Percentiles rank a stretch among this genome's conserved stretches.
phyloP scores from a whole-genome alignment of 352 stramenopile species.

The Peronospora farinosa region DNA sequence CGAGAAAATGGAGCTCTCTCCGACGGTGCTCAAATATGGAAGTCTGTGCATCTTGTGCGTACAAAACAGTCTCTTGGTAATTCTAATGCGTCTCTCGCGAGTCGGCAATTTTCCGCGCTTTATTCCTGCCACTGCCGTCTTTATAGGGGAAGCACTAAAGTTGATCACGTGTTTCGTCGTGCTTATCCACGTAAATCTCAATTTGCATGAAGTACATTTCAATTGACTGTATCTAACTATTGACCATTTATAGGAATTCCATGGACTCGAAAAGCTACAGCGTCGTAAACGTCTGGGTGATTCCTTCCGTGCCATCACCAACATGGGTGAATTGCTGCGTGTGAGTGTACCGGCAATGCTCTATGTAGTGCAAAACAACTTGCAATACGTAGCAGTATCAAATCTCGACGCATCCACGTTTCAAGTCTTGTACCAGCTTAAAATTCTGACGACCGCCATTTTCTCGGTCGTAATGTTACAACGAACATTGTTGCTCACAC shows the following conservation, averaged over 20 bases:
- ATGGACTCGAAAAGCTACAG: conserved; percentile 19
- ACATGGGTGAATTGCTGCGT: conserved; percentile 53
- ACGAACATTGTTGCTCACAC: conserved; percentile 58
- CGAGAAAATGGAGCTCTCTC: conserved; percentile 9
- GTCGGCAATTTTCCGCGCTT: conserved; percentile 65
- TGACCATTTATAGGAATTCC: conserved; percentile 23
- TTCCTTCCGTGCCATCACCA: conserved; percentile 46
- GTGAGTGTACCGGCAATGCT: conserved; percentile 72
- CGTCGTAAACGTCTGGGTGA: conserved; percentile 24
- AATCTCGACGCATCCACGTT: conserved; percentile 78
- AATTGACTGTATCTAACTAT: conserved; percentile 1
- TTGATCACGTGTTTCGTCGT: conserved; percentile 43
- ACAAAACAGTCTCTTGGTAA: conserved; percentile 70
- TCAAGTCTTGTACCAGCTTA: conserved; percentile 84
- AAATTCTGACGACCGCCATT: conserved; percentile 81
- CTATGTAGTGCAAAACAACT: conserved; percentile 82
- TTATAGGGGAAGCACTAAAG: conserved; percentile 70
- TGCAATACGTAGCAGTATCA: conserved; percentile 75
- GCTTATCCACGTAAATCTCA: conserved; percentile 33
- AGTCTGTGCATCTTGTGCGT: conserved; percentile 75
- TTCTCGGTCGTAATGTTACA: conserved; percentile 80
- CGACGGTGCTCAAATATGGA: conserved; percentile 61
- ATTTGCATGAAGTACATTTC: background rate
- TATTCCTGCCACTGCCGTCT: conserved; percentile 67
- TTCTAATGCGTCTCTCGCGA: conserved; percentile 78